Evolutionary conservation across 257 asterid genomes (phyloP), one percentile per base, ranked within the genome.

Genomic region (Gentiana straminea): DNA sequence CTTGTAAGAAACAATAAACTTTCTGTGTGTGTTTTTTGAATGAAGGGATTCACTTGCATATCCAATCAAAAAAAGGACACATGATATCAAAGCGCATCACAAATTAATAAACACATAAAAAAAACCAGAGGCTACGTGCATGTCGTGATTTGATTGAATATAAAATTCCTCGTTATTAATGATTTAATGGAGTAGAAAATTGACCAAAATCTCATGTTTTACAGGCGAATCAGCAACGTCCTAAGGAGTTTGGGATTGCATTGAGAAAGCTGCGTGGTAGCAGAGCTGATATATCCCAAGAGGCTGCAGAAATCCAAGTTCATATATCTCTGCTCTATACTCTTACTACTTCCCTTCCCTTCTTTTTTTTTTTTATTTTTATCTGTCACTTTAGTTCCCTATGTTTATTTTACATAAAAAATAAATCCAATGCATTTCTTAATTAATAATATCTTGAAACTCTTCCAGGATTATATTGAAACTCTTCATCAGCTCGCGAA

Each of bases 231-330:
- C 76, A 60, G 61, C 94, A 96, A 35, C 70, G 51, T 3, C 75
- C 66, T 0, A 84, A 84, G 48, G 89, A 90, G 71, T 90, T 90
- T 70, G 96, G 86, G 73, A 68, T 65, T 66, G 80, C 98, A 44
- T 68, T 90, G 1, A 62, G 67, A 49, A 78, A 56, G 64, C 95
- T 90, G 33, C 73, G 95, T 48, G 98, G 98, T 53, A 76, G 73
- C 64, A 57, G 73, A 55, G 73, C 79, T 8, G 86, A 86, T 55
- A 73, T 91, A 71, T 66, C 92, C 54, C 84, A 56, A 55, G 98
- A 84, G 81, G 80, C 95, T 50, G 83, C 84, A 64, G 98, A 84
- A 65, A 91, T 91, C 69, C 84, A 79, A 74, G 98, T 86, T 67
- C 48, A 41, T 11, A 49, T 13, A 44, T 45, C 48, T 65, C 32